phyloP scores from a whole-genome alignment of 495 filamentous ascomycete species.

The Neurospora sp. region DNA sequence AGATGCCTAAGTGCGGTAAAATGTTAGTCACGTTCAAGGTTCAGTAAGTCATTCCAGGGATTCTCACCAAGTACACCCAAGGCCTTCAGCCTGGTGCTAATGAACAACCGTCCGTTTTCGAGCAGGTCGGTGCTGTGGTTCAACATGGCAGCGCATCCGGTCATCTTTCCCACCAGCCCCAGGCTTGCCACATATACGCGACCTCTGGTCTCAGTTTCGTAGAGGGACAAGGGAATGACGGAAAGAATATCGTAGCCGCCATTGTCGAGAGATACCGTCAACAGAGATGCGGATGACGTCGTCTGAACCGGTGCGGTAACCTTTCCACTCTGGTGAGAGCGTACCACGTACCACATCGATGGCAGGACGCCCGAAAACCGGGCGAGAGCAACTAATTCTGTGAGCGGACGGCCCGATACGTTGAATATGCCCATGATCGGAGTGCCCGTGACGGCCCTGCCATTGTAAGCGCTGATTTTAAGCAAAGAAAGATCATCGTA shows the following conservation, averaged over 20 bases:
- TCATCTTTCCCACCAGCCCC: slow-evolving; percentile 82
- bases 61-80: slow-evolving; percentile 64
- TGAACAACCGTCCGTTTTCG: slow-evolving; percentile 48
- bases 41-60: background rate
- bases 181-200: slow-evolving; percentile 50
- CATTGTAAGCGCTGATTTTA: slow-evolving; percentile 66
- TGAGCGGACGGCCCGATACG: slow-evolving; percentile 42
- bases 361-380: slow-evolving; percentile 60
- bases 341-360: slow-evolving; percentile 53
- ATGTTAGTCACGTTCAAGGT: background rate
- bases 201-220: slow-evolving; percentile 35
- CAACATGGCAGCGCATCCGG: slow-evolving; percentile 69
- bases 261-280: slow-evolving; percentile 50
- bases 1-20: slow-evolving; percentile 41
- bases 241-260: slow-evolving; percentile 76
- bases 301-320: slow-evolving; percentile 42
- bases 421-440: slow-evolving; percentile 83
- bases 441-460: slow-evolving; percentile 51
- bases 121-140: slow-evolving; percentile 44
- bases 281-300: slow-evolving; percentile 26
- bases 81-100: slow-evolving; percentile 65
- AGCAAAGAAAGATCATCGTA: slow-evolving; percentile 65
- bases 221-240: slow-evolving; percentile 52
- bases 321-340: slow-evolving; percentile 58
- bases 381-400: slow-evolving; percentile 56